phyloP scores from a whole-genome alignment of 2,329 filamentous ascomycete genomes.

The Fusarium nisikadoi region DNA sequence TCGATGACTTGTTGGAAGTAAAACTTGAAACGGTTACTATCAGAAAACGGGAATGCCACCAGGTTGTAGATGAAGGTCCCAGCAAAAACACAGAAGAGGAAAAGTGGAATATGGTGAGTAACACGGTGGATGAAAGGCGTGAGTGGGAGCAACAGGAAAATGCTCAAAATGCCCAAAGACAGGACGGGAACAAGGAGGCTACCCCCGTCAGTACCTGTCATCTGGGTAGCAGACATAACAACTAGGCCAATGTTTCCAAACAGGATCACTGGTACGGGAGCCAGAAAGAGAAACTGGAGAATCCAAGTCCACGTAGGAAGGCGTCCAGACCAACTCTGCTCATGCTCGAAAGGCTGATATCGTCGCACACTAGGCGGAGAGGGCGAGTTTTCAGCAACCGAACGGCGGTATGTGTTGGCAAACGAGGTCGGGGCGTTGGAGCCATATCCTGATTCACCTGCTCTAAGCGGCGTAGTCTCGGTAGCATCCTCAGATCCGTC shows the following conservation, averaged over 20 bases:
- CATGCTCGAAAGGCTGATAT: slow-evolving; percentile 67
- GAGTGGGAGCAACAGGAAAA: slow-evolving; percentile 79
- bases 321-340: slow-evolving; percentile 86
- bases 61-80: slow-evolving; percentile 89
- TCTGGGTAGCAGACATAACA: slow-evolving; percentile 75
- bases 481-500: slow-evolving; percentile 52
- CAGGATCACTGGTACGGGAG: slow-evolving; percentile 80
- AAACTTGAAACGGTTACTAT: slow-evolving; percentile 81
- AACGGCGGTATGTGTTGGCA: slow-evolving; percentile 65
- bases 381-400: slow-evolving; percentile 50
- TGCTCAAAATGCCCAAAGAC: slow-evolving; percentile 72
- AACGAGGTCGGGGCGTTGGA: slow-evolving; percentile 61
- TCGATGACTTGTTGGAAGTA: slow-evolving; percentile 87
- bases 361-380: slow-evolving; percentile 38
- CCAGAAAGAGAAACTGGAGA: slow-evolving; percentile 83
- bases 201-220: slow-evolving; percentile 87
- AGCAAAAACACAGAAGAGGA: slow-evolving; percentile 77
- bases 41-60: slow-evolving; percentile 86
- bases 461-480: slow-evolving; percentile 66
- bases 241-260: slow-evolving; percentile 80
- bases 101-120: slow-evolving; percentile 81
- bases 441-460: slow-evolving; percentile 49
- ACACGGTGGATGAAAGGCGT: slow-evolving; percentile 89
- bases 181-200: slow-evolving; percentile 78
- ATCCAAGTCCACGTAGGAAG: slow-evolving; percentile 90